Base-by-base conservation (phyloP, 768 basidiomycete genomes). In the Neoboletus magnificus region DNA sequence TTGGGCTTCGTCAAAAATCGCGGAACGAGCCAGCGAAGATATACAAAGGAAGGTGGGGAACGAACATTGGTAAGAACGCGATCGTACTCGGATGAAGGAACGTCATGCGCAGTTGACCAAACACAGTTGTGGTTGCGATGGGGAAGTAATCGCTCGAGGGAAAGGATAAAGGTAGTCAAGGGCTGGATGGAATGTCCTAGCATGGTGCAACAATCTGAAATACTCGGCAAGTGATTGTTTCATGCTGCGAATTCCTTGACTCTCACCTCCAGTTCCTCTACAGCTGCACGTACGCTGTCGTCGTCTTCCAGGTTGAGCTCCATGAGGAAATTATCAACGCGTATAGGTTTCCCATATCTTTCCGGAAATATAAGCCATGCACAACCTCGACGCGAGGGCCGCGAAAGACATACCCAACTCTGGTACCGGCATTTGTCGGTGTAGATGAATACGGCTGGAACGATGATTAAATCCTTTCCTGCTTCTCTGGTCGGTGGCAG, bases 391-490 rank as follows among this genome's bases (percentile, higher is more conserved):
- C 33, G 9, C 16, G 20, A 36, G 4, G 4, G 9, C 12, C 3
- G 5, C 2, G 3, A 25, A 47, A 37, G 32, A 74, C 78, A 70
- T 63, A 81, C 78, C 54, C 82, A 69, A 66, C 82, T 86, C 54
- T 80, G 72, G 66, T 86, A 90, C 62, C 76, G 78, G 11, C 80
- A 73, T 72, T 91, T 88, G 62, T 89, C 79, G 18, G 81, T 83
- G 70, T 89, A 91, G 11, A 83, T 83, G 51, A 91, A 80, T 1
- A 77, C 80, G n/a, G 83, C 82, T 0, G 86, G 87, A 1, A 89
- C 72, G 55, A 88, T 75, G 1, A 75, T 61, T 40, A 84, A 71
- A 33, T 71, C 71, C 56, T 75, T 68, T 56, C 52, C 62, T 29
- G 51, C 58, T 33, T 59, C 59, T n/a, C 42, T 49, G 40, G 60